Base-by-base conservation (phyloP, 2,329 filamentous ascomycete genomes). In the Chaetomium strumarium region DNA sequence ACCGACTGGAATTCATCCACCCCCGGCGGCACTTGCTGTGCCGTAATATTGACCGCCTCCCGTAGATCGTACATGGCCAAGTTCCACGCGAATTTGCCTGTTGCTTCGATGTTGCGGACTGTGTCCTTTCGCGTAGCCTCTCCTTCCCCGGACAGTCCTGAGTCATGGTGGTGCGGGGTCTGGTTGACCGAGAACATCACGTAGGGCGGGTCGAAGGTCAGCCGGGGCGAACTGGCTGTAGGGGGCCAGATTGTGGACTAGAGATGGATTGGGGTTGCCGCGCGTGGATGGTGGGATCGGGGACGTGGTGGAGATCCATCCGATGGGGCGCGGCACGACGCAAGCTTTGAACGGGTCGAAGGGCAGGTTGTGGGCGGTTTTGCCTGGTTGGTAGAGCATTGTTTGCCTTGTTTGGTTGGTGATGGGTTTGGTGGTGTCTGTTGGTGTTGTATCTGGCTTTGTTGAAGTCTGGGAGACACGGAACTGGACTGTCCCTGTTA, bases 151-250 rank as follows among this genome's bases (percentile, higher is more conserved):
- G 8, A 8, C 8, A 7, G 7, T 7, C 31, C 12, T 7, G 8
- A 8, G 31, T 12, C 12, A 12, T 12, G 7, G 31, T 12, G 0
- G 59, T 47, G 2, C 61, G 72, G 66, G 0, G 75, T 79, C 62
- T 82, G 77, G 65, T 84, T 83, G 2, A 76, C 73, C 33, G 70
- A 71, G 72, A 84, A 84, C 75, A 84, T 80, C 29, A 84, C 75
- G 60, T 81, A 81, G 0, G 80, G 80, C 0, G 80, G 80, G 62
- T 82, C 78, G 66, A 81, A 84, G 31, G 77, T 81, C 0, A 84
- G 72, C 58, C n/a, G 83, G 83, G 65, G 78, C 81, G 72, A 84
- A 84, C 65, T 84, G 80, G 0, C 70, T 75, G 66, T 79, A 84
- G 0, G 80, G 80, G 0, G 80, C 80, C 2, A 84, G 72, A 58